A percentile compares a stretch with the other conserved stretches of the same genome.
phyloP scores from a whole-genome alignment of 1,284 basidiomycete species.

The Ustilago vetiveriae region DNA sequence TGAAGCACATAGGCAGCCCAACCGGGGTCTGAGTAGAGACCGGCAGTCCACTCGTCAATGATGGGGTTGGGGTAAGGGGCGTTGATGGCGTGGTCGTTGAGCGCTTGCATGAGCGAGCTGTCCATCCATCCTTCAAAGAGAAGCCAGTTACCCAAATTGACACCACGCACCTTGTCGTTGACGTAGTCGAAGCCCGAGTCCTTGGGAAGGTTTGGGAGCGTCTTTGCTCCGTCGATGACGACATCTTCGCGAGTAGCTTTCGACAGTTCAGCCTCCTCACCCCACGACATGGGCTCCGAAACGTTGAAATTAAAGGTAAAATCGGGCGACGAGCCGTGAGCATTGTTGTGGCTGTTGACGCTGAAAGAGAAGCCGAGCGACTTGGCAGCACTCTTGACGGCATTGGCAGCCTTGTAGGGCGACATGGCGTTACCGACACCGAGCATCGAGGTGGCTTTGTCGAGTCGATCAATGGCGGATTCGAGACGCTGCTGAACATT shows the following conservation, averaged over 20 bases:
- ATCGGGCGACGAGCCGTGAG: constrained; percentile 16
- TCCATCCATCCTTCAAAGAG: constrained; percentile 64
- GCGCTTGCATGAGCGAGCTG: constrained; percentile 69
- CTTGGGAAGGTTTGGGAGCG: constrained; percentile 34
- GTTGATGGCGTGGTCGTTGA: constrained; percentile 60
- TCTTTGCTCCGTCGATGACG: constrained; percentile 12
- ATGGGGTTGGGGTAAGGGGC: constrained; percentile 53
- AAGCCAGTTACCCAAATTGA: constrained; percentile 65
- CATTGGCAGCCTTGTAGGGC: constrained; percentile 26
- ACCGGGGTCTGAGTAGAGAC: constrained; percentile 71
- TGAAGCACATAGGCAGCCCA: constrained; percentile 52
- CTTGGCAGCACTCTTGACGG: constrained; percentile 39
- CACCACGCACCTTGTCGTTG: constrained; percentile 57
- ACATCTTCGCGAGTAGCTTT: constrained; percentile 18
- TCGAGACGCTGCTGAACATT: constrained; percentile 43
- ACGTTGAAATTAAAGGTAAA: constrained; percentile 49
- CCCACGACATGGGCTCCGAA: constrained; percentile 39
- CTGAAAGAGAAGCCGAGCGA: constrained; percentile 44
- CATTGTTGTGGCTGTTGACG: constrained; percentile 22
- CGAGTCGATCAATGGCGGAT: constrained; percentile 35
- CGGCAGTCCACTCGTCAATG: constrained; percentile 87
- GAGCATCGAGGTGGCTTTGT: constrained; percentile 25
- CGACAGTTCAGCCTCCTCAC: constrained; percentile 42
- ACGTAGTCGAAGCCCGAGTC: constrained; percentile 57
- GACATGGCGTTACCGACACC: constrained; percentile 30